Base-by-base conservation (phyloP, 2,329 filamentous ascomycete genomes). In the Talaromyces marneffei region DNA sequence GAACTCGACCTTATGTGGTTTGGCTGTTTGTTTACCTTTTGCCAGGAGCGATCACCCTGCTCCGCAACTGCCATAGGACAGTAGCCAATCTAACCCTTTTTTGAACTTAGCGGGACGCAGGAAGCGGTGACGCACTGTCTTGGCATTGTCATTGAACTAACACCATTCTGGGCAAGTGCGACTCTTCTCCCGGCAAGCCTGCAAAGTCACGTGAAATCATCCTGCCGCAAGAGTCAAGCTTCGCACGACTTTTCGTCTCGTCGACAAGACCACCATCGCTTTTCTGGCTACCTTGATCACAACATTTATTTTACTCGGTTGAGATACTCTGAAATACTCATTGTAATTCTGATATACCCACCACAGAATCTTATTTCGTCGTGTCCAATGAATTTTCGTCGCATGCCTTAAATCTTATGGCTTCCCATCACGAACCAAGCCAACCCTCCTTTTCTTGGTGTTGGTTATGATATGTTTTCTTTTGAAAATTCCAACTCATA, bases 21-120 rank as follows among this genome's bases (percentile, higher is more conserved):
- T 48, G 29, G 29, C 55, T 75, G 73, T 75, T 75, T 75, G 73
- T 75, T 75, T 75, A 75, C 71, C 67, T 70, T 59, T 68, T 66
- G n/a, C 61, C 57, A n/a, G 52, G 60, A 62, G 60, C 54, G 60
- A 59, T 54, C 27, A 29, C 31, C 31, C 35, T 57, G 44, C 60
- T 55, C 52, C 48, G 48, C 48, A 52, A 52, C 48, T 55, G 33
- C 52, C 52, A 10, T 31, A n/a, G 16, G 18, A 18, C 12, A 8
- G 16, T 10, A 27, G 18, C 27, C 42, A 61, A 25, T 31, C 55
- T 33, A 57, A 6, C 55, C 25, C 25, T 65, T 70, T 65, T 70
- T 65, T 64, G 59, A 66, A 12, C 4, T 54, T 54, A 54, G 52
- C 16, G 12, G 18, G 0, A 27, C 65, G 59, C 46, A 20, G 4